Percentiles rank a stretch among this genome's conserved stretches.
Conservation (phyloP, 495 filamentous ascomycete genomes). For the Neurospora africana region DNA sequence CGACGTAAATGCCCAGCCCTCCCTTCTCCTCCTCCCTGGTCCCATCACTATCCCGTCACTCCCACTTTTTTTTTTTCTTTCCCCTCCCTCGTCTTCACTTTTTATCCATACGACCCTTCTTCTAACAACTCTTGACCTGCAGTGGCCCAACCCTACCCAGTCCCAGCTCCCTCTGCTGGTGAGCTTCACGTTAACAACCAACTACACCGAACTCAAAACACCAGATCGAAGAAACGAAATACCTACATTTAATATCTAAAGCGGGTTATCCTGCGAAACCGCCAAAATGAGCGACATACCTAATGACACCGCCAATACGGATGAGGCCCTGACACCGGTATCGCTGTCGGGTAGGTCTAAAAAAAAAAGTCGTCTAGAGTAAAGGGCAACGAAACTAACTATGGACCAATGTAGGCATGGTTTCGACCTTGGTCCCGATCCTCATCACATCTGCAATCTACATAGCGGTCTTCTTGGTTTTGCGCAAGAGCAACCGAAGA, state of each 20-base stretch:
- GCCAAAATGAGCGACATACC: slow-evolving; percentile 10
- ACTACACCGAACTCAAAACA: background rate
- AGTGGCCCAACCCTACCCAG: background rate
- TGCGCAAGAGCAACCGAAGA: slow-evolving; percentile 60
- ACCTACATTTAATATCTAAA: background rate
- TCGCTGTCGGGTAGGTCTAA: slow-evolving; percentile 21
- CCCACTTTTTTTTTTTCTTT: background rate
- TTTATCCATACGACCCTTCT: background rate
- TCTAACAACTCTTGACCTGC: background rate
- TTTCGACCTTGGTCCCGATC: slow-evolving; percentile 64
- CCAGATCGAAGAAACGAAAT: background rate
- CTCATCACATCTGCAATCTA: slow-evolving; percentile 54
- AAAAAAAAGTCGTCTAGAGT: background rate
- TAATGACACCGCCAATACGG: background rate
- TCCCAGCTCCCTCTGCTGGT: background rate
- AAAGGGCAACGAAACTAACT: background rate
- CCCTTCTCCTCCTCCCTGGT: background rate
- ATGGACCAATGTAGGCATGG: slow-evolving; percentile 29
- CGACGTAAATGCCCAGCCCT: background rate
- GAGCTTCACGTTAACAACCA: background rate
- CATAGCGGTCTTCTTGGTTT: slow-evolving; percentile 60
- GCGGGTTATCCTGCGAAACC: slow-evolving; percentile 12
- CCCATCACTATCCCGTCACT: background rate
- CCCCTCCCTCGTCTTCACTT: background rate
- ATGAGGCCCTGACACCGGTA: background rate